A percentile compares a stretch with the other conserved stretches of the same genome.
Conservation (phyloP, 2,329 filamentous ascomycete species). For the Aquanectria penicillioides region DNA sequence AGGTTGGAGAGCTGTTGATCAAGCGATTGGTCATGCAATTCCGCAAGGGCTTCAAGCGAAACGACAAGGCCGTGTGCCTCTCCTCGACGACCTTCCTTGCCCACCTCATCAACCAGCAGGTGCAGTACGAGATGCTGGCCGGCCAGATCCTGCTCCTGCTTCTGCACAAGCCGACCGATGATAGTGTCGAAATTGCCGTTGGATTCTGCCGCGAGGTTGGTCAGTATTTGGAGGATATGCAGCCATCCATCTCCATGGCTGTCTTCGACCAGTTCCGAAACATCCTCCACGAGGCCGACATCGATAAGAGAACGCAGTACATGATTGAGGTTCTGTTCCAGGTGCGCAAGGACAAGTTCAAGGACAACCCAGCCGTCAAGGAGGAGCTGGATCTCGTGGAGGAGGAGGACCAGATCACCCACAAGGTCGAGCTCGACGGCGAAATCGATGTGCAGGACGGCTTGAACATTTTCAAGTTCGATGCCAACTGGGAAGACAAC, state of each 20-base stretch:
- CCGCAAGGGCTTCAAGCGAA: conserved; percentile 92
- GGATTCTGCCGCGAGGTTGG: conserved; percentile 93
- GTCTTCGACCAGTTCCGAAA: conserved; percentile 97
- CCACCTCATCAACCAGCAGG: conserved; percentile 95
- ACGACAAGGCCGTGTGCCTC: conserved; percentile 95
- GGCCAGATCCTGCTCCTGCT: conserved; percentile 93
- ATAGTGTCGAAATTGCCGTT: conserved; percentile 97
- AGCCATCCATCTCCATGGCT: conserved; percentile 82
- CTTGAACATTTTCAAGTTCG: conserved; percentile 95
- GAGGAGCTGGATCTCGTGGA: conserved; percentile 96
- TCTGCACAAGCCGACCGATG: conserved; percentile 94
- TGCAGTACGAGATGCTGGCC: conserved; percentile 91
- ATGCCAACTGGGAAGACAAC: conserved; percentile 88
- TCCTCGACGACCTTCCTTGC: conserved; percentile 95
- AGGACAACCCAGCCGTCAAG: conserved; percentile 89
- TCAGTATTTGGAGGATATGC: conserved; percentile 96
- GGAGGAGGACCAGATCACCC: conserved; percentile 98
- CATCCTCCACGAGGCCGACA: conserved; percentile 95
- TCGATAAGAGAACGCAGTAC: conserved; percentile 98
- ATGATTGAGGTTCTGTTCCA: conserved; percentile 99
- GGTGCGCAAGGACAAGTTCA: conserved; percentile 94
- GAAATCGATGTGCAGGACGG: conserved; percentile 86
- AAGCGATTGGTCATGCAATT: conserved; percentile 91
- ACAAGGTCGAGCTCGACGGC: conserved; percentile 83
- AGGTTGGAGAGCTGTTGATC: conserved; percentile 90